Evolutionary conservation across 1,139 yeast species (phyloP), one percentile per base, ranked within the genome.

Genomic region (Geotrichum restrictum): DNA sequence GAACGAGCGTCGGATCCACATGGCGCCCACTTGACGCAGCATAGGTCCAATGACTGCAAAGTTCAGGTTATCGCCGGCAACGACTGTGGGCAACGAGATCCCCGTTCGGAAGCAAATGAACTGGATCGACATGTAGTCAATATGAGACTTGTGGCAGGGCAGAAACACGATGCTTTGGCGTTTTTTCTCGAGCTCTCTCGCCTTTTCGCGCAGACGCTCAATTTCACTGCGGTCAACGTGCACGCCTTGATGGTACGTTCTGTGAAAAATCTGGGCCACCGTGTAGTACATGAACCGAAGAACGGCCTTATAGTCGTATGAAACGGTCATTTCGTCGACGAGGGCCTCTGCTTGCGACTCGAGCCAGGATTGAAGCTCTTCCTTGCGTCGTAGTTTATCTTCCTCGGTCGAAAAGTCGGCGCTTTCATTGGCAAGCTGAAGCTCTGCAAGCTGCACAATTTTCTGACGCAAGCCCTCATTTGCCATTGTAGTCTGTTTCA

Each of bases 31-130:
- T 45, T 71, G 69, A 47, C 71, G 62, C 45, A 69, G 59, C 59
- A 69, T 59, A 36, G 70, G 69, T 1, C 86, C 85, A 52, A 82
- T 74, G 11, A 82, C 69, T 0, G 85, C 81, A 51, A 82, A 82
- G 62, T 82, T 82, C 63, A 82, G 75, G 64, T 82, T 82, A 54
- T 82, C 86, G 6, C 88, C 88, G 1, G 88, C 87, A 50, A 82
- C 79, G 3, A 82, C 85, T 2, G 78, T 69, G 0, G 88, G 88
- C 11, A 76, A 67, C 10, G 84, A 73, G 56, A 82, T 68, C 40
- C 81, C 82, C 59, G 82, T 74, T 40, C 86, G 68, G 59, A 80
- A 75, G 54, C 82, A 74, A 45, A 81, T 70, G 54, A 81, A 72
- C 60, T 82, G 87, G 51, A 83, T 64, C 44, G 83, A 78, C 57